Base-by-base conservation (phyloP, 345 rosid genomes). In the Pelargonium nanum region DNA sequence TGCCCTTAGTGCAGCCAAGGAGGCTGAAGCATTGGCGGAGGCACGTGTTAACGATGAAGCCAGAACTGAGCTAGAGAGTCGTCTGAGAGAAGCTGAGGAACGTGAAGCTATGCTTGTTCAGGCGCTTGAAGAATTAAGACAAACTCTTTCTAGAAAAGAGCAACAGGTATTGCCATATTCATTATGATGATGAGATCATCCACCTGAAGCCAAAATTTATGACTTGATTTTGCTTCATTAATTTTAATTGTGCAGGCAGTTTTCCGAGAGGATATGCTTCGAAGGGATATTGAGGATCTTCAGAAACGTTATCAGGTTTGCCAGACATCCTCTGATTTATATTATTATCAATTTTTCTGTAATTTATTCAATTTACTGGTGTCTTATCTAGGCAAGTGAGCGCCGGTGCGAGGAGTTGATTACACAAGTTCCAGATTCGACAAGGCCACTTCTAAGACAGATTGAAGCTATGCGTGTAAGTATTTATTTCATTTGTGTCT, bases 341-440 rank as follows among this genome's bases (percentile, higher is more conserved):
- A 40, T 40, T 10, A 40, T 12, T 17, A 40, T 10, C 48, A 40
- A 7, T 30, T 40, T 40, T 40, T 40, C 6, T 40, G 48, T 6
- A 40, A 3, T 40, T 40, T 7, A 28, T 28, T 45, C 64, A 23
- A 30, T 55, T 54, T 23, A 21, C 34, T 52, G 26, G 61, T 26
- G 24, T 68, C 62, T 55, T 75, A 19, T 56, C 32, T 66, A 94
- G 99, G 95, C 86, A 75, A 90, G 91, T 82, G 99, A 94, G 69
- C 92, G 97, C 2, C 93, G 97, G 50, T 90, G 97, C 68, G 99
- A 94, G 81, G 99, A 94, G 78, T 86, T 94, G 76, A 75, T 90
- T 57, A 83, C 89, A 44, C 99, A 88, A 78, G 99, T 94, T 65
- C 99, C 99, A 60, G 99, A 94, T 64, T 94, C 99, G 57, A 94